These are phyloP conservation scores for Mucor irregularis DNA, from an alignment of 371 early-diverging fungal genomes.

Conservation along the genomic window DNA sequence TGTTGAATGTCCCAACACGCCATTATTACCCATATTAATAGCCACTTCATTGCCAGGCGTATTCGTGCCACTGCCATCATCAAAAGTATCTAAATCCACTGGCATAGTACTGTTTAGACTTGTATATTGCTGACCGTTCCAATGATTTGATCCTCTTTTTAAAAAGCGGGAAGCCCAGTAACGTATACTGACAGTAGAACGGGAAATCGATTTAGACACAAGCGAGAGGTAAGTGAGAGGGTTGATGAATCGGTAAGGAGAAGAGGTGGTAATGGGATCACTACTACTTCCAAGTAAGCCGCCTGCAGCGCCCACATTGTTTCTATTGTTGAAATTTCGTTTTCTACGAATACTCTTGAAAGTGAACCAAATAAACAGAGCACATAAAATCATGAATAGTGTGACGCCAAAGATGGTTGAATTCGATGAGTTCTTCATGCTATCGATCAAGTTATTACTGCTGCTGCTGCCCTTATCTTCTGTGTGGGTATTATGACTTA, in stretches of 20 bases:
- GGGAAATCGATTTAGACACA: slow-evolving; percentile 19
- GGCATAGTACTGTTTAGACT: slow-evolving; percentile 12
- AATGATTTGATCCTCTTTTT: slow-evolving; percentile 2
- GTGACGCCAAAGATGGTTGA: slow-evolving; percentile 14
- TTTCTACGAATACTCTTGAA: slow-evolving; percentile 13
- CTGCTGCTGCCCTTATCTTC: not conserved
- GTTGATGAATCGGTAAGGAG: slow-evolving; percentile 8
- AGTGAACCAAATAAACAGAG: slow-evolving; percentile 10
- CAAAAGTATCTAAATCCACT: slow-evolving; percentile 22
- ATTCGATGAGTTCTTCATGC: slow-evolving; percentile 3
- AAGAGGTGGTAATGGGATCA: not conserved
- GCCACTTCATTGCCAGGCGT: not conserved
- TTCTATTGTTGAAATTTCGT: slow-evolving; percentile 5
- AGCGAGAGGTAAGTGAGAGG: slow-evolving; percentile 3
- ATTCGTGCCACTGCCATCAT: slow-evolving; percentile 1
- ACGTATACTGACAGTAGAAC: slow-evolving; percentile 26
- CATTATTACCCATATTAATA: slow-evolving; percentile 12
- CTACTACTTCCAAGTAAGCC: slow-evolving; percentile 32
- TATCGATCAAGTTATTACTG: too few relatives aligned
- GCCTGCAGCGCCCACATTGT: slow-evolving; percentile 28
- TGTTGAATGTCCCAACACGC: slow-evolving; percentile 12
- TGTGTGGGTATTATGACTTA: not conserved
- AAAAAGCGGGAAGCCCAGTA: slow-evolving; percentile 36
- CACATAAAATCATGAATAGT: slow-evolving; percentile 9
- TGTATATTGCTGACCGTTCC: slow-evolving; percentile 13